These are phyloP conservation scores for Dothiorella sarmentorum DNA, from an alignment of 2,329 filamentous ascomycete genomes.

Conservation along the genomic window DNA sequence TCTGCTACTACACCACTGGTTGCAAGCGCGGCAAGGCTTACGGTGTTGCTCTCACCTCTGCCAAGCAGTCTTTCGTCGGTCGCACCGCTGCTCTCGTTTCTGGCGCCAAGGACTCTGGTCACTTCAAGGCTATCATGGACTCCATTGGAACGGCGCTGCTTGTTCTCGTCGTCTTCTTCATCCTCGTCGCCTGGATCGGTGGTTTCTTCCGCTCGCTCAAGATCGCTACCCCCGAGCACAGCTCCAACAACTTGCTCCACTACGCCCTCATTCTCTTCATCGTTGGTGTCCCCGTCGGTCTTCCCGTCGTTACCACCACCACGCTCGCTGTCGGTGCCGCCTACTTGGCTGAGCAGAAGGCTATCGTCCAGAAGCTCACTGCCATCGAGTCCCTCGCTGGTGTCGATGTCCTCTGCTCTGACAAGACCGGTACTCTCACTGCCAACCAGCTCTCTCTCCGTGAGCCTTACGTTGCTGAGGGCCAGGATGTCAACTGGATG, in stretches of 20 bases:
- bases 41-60: conserved; percentile 63
- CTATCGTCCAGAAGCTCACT: conserved; percentile 75
- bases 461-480: conserved; percentile 72
- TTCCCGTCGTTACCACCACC: conserved; percentile 74
- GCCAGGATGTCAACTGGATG: conserved; percentile 79
- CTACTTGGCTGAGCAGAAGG: conserved; percentile 73
- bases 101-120: conserved; percentile 71
- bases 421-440: conserved; percentile 76
- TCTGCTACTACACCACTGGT: conserved; percentile 74
- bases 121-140: conserved; percentile 84
- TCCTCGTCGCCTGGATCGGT: conserved; percentile 71
- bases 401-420: conserved; percentile 76
- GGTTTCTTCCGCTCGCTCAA: conserved; percentile 71
- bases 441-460: conserved; percentile 73
- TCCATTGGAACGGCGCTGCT: conserved; percentile 71
- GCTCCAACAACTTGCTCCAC: conserved; percentile 62
- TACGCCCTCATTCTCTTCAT: conserved; percentile 70
- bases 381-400: conserved; percentile 72
- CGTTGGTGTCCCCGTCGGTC: conserved; percentile 75
- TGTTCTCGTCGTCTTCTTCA: conserved; percentile 74
- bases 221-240: conserved; percentile 57
- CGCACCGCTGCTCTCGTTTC: conserved; percentile 71
- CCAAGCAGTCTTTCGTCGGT: conserved; percentile 72
- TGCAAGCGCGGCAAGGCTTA: conserved; percentile 79
- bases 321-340: conserved; percentile 74